Percentiles rank a stretch among this genome's conserved stretches.
These are phyloP conservation scores for Fusarium coffeatum DNA, from an alignment of 2,329 filamentous ascomycete species.

Conservation along the genomic window DNA sequence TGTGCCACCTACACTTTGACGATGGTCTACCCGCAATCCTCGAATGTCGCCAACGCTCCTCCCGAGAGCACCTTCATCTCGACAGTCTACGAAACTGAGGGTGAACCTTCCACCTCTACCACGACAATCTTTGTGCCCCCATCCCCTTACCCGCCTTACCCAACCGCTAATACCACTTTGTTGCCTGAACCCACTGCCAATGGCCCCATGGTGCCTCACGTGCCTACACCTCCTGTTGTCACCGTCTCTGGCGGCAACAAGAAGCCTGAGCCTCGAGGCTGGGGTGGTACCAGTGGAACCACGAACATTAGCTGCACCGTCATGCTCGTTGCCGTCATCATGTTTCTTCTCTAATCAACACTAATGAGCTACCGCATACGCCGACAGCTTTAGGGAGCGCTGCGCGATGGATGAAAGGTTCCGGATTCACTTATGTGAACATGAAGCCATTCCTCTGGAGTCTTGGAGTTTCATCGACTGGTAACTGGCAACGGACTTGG, in stretches of 20 bases:
- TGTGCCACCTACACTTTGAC: constrained; percentile 44
- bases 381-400: not conserved
- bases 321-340: constrained; percentile 52
- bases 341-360: constrained; percentile 49
- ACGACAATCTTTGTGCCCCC: constrained; percentile 49
- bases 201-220: constrained; percentile 36
- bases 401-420: not conserved
- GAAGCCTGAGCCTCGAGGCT: constrained; percentile 48
- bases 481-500: constrained; percentile 35
- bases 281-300: constrained; percentile 46
- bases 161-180: constrained; percentile 48
- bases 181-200: constrained; percentile 43
- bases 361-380: not conserved
- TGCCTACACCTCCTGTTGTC: constrained; percentile 46
- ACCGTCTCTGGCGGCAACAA: constrained; percentile 51
- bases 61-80: constrained; percentile 48
- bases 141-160: constrained; percentile 46
- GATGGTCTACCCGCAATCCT: not conserved
- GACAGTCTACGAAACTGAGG: constrained; percentile 50
- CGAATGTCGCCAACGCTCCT: constrained; percentile 6
- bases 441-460: constrained; percentile 14
- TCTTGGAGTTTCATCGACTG: constrained; percentile 34
- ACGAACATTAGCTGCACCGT: constrained; percentile 52
- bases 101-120: constrained; percentile 46
- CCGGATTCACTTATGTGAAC: constrained; percentile 13